Evolutionary conservation across 2,329 filamentous ascomycete genomes (phyloP), one percentile per base, ranked within the genome.

Genomic region (Sporothrix schenckii): DNA sequence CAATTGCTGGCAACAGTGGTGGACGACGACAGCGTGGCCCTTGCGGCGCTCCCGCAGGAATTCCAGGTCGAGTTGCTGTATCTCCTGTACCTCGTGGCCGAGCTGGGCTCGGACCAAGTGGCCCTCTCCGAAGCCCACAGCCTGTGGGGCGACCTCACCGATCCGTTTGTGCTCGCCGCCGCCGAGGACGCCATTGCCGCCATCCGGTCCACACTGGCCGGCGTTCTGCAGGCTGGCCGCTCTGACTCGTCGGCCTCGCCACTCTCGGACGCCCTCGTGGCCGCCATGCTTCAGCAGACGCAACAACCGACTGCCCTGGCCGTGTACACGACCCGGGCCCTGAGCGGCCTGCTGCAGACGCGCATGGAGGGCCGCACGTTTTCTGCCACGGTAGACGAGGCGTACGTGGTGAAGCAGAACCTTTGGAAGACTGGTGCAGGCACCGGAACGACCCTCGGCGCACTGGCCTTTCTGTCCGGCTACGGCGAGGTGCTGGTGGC

Each of bases 71-170:
- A 89, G 69, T 75, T 88, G 1, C 68, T 89, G 1, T 84, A 84
- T 72, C 79, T 85, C 0, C 80, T 88, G 4, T 81, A 80, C 53
- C 75, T 89, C 10, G 85, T 84, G 1, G 76, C 81, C 0, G 83
- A 86, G 70, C 76, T 89, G 5, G 83, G 83, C 0, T 81, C 82
- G 0, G 88, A 89, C 71, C 86, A 89, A 71, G 78, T 87, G 5
- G 84, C 83, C 0, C 76, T 82, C 1, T 75, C 80, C 73, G 79
- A 81, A 2, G 72, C 79, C 0, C 78, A 83, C 65, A 81, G 81
- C 2, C 76, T 89, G 0, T 89, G 86, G 82, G 75, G 75, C 21
- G 79, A 79, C 11, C 71, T 85, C 6, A 77, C 77, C 0, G 76
- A 60, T 41, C 27, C 77, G 1, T 79, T 81, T 14, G 74, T 77